Evolutionary conservation across 108 stramenopile species (phyloP).

Genomic region (Cyclotella choctawhatcheeana): DNA sequence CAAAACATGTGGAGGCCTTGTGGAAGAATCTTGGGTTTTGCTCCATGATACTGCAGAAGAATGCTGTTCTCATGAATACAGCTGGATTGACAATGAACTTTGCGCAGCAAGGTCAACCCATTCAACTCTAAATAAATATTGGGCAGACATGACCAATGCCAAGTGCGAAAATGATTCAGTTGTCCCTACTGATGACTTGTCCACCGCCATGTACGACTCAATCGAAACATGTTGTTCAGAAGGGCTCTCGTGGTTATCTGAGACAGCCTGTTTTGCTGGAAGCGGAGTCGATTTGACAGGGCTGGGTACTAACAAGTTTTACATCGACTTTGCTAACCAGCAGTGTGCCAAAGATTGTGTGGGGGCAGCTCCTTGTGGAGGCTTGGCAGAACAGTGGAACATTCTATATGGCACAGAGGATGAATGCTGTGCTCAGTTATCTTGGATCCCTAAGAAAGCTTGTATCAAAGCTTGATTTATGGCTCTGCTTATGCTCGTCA

Average conservation of each 20-base stretch:
- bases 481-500: too few species aligned
- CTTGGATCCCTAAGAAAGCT: neutral
- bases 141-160: conserved; percentile 9
- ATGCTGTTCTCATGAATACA: conserved; percentile 9
- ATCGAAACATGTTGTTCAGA: conserved; percentile 2
- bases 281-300: conserved; percentile 4
- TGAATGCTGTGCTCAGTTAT: conserved; percentile 4
- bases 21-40: conserved; percentile 1
- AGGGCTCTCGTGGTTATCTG: conserved; percentile 9
- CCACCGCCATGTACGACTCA: neutral
- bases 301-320: conserved; percentile 1
- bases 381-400: conserved; percentile 11
- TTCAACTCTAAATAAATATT: neutral
- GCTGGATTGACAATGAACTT: conserved; percentile 15
- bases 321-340: neutral
- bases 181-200: neutral
- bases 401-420: neutral
- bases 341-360: conserved; percentile 5
- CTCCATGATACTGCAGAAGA: conserved; percentile 9
- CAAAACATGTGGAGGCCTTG: conserved; percentile 19
- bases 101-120: conserved; percentile 8
- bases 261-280: conserved; percentile 7
- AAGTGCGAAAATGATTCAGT: conserved; percentile 11
- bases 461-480: neutral
- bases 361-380: conserved; percentile 16